These are phyloP conservation scores for Theileria orientalis DNA, from an alignment of 169 alveolate species.

Conservation along the genomic window DNA sequence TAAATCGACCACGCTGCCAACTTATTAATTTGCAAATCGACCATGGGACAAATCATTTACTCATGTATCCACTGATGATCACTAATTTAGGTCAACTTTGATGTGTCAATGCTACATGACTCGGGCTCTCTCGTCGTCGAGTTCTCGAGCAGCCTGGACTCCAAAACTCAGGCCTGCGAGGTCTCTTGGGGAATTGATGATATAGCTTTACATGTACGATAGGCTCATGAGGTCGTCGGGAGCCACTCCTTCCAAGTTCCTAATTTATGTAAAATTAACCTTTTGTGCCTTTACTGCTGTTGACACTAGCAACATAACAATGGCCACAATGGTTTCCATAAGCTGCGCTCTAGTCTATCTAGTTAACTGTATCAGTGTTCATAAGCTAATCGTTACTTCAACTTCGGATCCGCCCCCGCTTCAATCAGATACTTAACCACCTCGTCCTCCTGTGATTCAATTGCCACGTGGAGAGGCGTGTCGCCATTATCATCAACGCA, in stretches of 20 bases:
- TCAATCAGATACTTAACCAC: constrained; percentile 44
- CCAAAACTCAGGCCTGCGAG: constrained; percentile 68
- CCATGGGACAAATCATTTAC: not conserved
- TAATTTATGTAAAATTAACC: too few species aligned
- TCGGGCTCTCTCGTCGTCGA: constrained; percentile 37
- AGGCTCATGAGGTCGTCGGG: not conserved
- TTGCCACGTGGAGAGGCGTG: constrained; percentile 67
- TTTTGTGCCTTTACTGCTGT: not conserved
- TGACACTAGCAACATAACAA: not conserved
- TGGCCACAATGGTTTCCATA: too few species aligned
- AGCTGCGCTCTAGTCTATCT: too few species aligned
- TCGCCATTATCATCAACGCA: constrained; percentile 59
- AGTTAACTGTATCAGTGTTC: too few species aligned
- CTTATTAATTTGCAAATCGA: too few species aligned
- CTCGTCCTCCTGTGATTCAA: constrained; percentile 62
- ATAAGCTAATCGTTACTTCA: constrained; percentile 34
- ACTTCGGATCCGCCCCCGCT: constrained; percentile 48
- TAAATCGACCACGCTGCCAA: too few species aligned
- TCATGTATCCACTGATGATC: not conserved
- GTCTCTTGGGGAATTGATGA: constrained; percentile 85
- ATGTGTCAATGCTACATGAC: constrained; percentile 39
- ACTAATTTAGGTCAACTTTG: constrained; percentile 30
- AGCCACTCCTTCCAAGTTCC: constrained; percentile 12
- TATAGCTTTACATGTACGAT: constrained; percentile 65
- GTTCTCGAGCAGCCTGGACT: constrained; percentile 60